Evolutionary conservation across 139 green algal genomes (phyloP), one percentile per base, ranked within the genome.

Genomic region (Pseudopediastrum boryanum): DNA sequence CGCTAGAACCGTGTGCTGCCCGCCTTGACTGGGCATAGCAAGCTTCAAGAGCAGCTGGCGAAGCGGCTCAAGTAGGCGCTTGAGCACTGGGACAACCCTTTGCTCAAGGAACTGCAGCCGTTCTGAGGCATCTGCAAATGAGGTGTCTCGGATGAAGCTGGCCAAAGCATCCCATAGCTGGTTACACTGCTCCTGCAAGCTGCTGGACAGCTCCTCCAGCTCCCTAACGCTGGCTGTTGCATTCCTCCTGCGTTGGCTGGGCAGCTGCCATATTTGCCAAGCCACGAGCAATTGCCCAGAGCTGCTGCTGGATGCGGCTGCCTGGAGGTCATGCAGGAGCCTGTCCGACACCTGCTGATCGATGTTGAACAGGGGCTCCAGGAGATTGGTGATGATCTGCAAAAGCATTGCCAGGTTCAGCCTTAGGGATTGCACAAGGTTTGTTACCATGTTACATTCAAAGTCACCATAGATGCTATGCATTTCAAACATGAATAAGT

Each of bases 121-220:
- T 36, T 43, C 19, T 5, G 38, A 29, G 12, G 69, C 78, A 38
- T 84, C 78, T 33, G 46, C 44, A 62, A 84, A 64, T 16, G 78
- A 79, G 2, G 78, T 75, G 2, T 2, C 10, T 27, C 42, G 42
- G 0, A 84, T n/a, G 38, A 75, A 79, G 4, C 13, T 2, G 16
- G 33, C 25, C 38, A 70, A 10, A 2, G 9, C 71, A 2, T 9
- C 9, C 71, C 38, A 70, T 39, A 65, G 43, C 19, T 50, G 25
- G 35, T 77, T 50, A 13, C 52, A 23, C 50, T 64, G 9, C 33
- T 64, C 6, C 7, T 36, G 50, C 43, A 51, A 19, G 46, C 46
- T 43, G 25, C 4, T 3, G 9, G 7, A 13, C 2, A 27, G 31
- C 10, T 10, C 46, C 6, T 64, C 39, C n/a, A 62, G n/a, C 44